These are phyloP conservation scores for Scleroderma bovista DNA, from an alignment of 768 basidiomycete species.

Conservation along the genomic window DNA sequence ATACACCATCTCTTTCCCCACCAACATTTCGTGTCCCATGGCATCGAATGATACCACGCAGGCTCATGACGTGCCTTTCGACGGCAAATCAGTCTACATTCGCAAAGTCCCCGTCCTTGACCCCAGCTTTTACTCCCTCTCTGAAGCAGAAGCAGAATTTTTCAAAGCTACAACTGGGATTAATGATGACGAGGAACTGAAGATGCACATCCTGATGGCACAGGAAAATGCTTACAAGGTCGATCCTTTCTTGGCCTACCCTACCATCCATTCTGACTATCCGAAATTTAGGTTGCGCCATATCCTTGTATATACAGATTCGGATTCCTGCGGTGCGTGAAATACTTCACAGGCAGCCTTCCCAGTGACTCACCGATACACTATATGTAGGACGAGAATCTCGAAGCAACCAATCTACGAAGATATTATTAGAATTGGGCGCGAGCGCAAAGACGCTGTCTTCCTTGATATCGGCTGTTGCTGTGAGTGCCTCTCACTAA, in stretches of 20 bases:
- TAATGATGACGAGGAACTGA: conserved; percentile 19
- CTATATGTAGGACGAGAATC: background rate
- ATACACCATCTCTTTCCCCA: too few relatives aligned
- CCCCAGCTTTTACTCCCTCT: conserved; percentile 1
- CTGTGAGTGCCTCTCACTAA: conserved; percentile 21
- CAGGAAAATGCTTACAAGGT: conserved; percentile 25
- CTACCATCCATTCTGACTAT: background rate
- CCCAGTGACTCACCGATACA: background rate
- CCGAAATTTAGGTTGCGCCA: background rate
- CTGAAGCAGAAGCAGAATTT: conserved; percentile 10
- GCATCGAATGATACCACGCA: too few relatives aligned
- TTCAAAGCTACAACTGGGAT: conserved; percentile 22
- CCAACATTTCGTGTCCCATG: too few relatives aligned
- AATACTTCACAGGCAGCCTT: too few relatives aligned
- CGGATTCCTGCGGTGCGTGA: conserved; percentile 14
- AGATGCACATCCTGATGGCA: conserved; percentile 20
- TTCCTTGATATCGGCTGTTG: conserved; percentile 40
- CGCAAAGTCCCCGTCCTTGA: background rate
- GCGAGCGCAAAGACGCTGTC: conserved; percentile 28
- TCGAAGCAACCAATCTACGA: conserved; percentile 4
- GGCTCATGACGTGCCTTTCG: too few relatives aligned
- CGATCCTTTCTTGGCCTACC: background rate
- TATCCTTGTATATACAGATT: conserved; percentile 26
- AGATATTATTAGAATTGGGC: conserved; percentile 27
- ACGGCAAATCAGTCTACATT: too few relatives aligned